Conservation (phyloP, 2,329 filamentous ascomycete species). For the Aspergillus phoenicis region DNA sequence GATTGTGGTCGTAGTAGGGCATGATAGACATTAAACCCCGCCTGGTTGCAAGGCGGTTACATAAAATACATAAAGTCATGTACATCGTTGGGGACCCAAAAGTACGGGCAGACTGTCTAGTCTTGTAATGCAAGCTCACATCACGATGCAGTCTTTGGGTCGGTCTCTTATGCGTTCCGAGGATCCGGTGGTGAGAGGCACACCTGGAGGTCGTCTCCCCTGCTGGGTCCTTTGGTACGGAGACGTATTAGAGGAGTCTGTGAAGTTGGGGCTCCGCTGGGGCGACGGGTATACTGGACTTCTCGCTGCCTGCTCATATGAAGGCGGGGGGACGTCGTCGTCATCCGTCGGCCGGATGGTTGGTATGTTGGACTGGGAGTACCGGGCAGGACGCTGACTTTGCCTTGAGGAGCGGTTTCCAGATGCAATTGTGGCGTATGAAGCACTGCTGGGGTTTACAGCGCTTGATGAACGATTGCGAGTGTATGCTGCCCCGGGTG, state of each 20-base stretch:
- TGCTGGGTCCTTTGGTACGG: constrained; percentile 25
- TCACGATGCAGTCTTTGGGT: constrained; percentile 48
- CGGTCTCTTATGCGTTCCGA: constrained; percentile 33
- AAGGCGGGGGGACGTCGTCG: constrained; percentile 62
- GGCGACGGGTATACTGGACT: constrained; percentile 60
- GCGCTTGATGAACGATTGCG: constrained; percentile 26
- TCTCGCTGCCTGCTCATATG: constrained; percentile 66
- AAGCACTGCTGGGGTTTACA: constrained; percentile 21
- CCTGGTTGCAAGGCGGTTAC: constrained; percentile 14
- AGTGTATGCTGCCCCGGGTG: constrained; percentile 11
- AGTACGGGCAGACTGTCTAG: background rate
- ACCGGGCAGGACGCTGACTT: constrained; percentile 19
- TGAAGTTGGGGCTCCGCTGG: constrained; percentile 38
- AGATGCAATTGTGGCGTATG: constrained; percentile 16
- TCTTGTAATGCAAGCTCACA: constrained; percentile 32
- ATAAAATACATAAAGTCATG: constrained; percentile 13
- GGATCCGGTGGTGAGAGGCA: constrained; percentile 14
- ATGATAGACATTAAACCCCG: constrained; percentile 17
- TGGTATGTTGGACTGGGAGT: constrained; percentile 20
- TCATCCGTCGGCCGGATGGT: constrained; percentile 38
- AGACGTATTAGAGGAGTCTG: constrained; percentile 24
- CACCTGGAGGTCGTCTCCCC: constrained; percentile 21
- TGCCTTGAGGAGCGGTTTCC: constrained; percentile 29
- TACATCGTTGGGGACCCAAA: background rate
- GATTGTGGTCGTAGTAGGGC: constrained; percentile 6